phyloP scores from a whole-genome alignment of 2,329 filamentous ascomycete species.

The Trichoderma simmonsii region DNA sequence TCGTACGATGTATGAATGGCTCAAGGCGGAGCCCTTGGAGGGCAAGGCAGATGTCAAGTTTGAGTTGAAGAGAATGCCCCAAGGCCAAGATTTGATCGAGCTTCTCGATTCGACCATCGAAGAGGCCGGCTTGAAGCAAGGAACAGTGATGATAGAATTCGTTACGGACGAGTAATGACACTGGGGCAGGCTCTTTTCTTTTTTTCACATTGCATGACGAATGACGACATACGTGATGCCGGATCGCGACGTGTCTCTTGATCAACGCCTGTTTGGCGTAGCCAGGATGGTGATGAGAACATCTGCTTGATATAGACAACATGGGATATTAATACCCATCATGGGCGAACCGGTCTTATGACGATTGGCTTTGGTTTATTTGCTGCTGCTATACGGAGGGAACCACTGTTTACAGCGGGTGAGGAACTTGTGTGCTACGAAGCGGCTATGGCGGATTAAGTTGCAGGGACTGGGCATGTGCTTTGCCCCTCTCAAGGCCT shows the following conservation, averaged over 20 bases:
- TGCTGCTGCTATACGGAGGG: background rate
- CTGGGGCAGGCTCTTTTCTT: background rate
- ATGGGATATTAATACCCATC: slow-evolving; percentile 6
- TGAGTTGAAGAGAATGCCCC: slow-evolving; percentile 78
- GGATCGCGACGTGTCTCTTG: background rate
- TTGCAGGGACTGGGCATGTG: background rate
- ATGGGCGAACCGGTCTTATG: slow-evolving; percentile 13
- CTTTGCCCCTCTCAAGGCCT: background rate
- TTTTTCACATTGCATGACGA: slow-evolving; percentile 6
- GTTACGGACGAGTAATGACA: slow-evolving; percentile 50
- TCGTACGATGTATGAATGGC: slow-evolving; percentile 87
- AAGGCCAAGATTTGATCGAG: slow-evolving; percentile 78
- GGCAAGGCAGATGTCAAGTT: slow-evolving; percentile 77
- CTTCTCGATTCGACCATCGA: slow-evolving; percentile 70
- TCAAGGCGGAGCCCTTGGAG: slow-evolving; percentile 82
- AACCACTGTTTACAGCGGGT: background rate
- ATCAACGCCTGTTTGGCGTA: background rate
- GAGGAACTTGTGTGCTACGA: background rate
- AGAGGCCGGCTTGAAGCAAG: slow-evolving; percentile 83
- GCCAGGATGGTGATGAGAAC: background rate
- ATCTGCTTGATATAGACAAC: slow-evolving; percentile 16
- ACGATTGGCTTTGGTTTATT: slow-evolving; percentile 9
- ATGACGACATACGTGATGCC: slow-evolving; percentile 4
- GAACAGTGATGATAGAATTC: slow-evolving; percentile 94
- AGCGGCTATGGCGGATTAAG: background rate